Percentiles rank a stretch among this genome's conserved stretches.
Evolutionary conservation across 106 monocot species (phyloP).

Genomic region (Gastrodia elata): DNA sequence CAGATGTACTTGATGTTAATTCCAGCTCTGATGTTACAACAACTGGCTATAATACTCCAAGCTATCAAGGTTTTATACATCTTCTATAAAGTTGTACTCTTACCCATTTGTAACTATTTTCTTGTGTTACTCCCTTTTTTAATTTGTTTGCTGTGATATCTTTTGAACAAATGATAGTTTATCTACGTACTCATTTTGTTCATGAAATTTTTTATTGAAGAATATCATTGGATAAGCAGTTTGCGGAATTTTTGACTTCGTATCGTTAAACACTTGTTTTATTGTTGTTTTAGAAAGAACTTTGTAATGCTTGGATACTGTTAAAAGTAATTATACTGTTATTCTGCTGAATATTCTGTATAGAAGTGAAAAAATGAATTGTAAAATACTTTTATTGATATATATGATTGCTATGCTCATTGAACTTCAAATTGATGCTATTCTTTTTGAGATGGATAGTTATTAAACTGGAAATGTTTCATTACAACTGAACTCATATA

Average conservation of each 20-base stretch:
- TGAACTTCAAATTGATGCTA: background rate
- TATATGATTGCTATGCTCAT: background rate
- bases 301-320: background rate
- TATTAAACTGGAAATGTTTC: background rate
- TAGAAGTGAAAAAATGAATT: background rate
- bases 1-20: conserved; percentile 28
- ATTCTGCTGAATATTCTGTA: background rate
- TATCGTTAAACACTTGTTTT: background rate
- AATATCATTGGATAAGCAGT: background rate
- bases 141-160: background rate
- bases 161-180: background rate
- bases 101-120: background rate
- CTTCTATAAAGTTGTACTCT: background rate
- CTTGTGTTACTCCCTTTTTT: background rate
- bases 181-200: background rate
- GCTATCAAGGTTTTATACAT: conserved; percentile 34
- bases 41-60: conserved; percentile 16
- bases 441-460: background rate
- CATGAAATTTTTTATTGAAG: background rate
- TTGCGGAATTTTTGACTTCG: background rate
- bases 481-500: background rate
- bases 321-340: background rate
- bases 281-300: background rate
- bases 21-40: conserved; percentile 10
- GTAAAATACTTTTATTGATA: background rate